A percentile compares a stretch with the other conserved stretches of the same genome.
phyloP scores from a whole-genome alignment of 495 filamentous ascomycete genomes.

The Aspergillus diversus region DNA sequence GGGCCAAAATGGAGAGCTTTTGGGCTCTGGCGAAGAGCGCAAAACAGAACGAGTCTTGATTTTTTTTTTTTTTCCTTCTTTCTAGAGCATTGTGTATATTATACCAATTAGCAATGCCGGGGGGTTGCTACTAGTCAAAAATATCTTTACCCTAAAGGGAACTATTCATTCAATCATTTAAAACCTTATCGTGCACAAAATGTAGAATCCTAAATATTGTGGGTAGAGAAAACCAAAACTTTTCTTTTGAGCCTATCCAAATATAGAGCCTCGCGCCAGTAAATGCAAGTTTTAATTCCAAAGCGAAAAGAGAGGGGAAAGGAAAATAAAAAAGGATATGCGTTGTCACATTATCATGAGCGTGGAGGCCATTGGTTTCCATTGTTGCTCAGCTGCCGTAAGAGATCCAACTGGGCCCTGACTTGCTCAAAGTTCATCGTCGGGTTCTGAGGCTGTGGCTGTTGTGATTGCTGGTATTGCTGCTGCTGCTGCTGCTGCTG shows the following conservation, averaged over 20 bases:
- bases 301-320: constrained; percentile 16
- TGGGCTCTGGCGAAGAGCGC: constrained; percentile 90
- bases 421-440: constrained; percentile 48
- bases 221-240: constrained; percentile 5
- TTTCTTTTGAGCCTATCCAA: constrained; percentile 15
- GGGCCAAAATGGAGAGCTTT: constrained; percentile 90
- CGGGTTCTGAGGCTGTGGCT: constrained; percentile 41
- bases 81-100: constrained; percentile 1
- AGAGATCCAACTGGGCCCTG: constrained; percentile 52
- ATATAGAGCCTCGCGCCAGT: constrained; percentile 15
- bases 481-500: constrained; percentile 38
- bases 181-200: neutral
- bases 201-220: constrained; percentile 4
- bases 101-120: neutral
- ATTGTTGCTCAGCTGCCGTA: constrained; percentile 46
- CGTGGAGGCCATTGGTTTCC: constrained; percentile 42
- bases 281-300: constrained; percentile 31
- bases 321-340: constrained; percentile 6
- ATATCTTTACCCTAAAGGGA: too few species aligned
- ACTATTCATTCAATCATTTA: neutral
- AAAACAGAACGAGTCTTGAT: constrained; percentile 43
- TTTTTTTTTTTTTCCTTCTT: too few species aligned
- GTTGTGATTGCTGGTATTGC: constrained; percentile 43
- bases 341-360: constrained; percentile 30
- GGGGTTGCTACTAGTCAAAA: neutral